phyloP scores from a whole-genome alignment of 176 grass and related monocot genomes.

The Otatea glauca region DNA sequence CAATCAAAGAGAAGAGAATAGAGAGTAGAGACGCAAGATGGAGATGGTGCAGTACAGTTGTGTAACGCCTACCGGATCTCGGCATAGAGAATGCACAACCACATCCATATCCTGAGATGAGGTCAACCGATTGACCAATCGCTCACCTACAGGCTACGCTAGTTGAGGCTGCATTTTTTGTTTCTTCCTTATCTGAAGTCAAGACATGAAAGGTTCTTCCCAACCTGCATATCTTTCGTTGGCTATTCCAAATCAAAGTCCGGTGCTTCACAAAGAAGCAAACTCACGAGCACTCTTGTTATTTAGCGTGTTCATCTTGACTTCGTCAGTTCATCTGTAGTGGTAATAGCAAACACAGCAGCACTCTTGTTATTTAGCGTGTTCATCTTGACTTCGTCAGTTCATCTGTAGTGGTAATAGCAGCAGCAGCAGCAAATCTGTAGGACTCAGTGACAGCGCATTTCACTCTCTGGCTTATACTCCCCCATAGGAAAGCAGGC shows the following conservation, averaged over 20 bases:
- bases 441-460: too few relatives aligned
- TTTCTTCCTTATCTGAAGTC: neutral
- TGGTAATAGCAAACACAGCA: too few relatives aligned
- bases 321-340: neutral
- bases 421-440: too few relatives aligned
- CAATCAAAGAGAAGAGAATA: too few relatives aligned
- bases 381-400: too few relatives aligned
- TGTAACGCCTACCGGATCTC: too few relatives aligned
- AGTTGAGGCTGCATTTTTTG: neutral
- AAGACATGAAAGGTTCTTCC: neutral
- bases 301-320: neutral
- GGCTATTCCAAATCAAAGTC: neutral
- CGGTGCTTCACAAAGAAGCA: neutral
- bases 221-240: neutral
- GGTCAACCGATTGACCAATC: neutral
- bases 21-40: too few relatives aligned
- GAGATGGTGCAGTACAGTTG: too few relatives aligned
- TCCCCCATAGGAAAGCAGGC: too few relatives aligned
- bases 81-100: neutral
- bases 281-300: neutral
- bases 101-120: neutral
- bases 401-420: too few relatives aligned
- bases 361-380: too few relatives aligned
- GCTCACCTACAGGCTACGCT: neutral
- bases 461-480: too few relatives aligned